Conservation (phyloP, 768 basidiomycete species). For the Candolleomyces eurysporus region DNA sequence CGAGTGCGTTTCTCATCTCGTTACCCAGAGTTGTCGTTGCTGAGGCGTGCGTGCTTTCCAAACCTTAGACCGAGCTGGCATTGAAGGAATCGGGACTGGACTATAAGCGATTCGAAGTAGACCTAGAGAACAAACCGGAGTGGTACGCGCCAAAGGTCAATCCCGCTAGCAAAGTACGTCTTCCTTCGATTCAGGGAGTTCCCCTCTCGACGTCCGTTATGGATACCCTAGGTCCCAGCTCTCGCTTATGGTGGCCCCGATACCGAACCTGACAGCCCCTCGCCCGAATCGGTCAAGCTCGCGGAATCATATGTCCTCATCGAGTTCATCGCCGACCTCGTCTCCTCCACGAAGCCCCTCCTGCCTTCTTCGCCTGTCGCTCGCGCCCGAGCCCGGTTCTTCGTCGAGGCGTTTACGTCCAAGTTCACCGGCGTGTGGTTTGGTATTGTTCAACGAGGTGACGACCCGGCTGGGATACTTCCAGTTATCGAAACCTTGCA, state of each 20-base stretch:
- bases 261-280: constrained; percentile 53
- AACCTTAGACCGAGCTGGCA: constrained; percentile 53
- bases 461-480: constrained; percentile 39
- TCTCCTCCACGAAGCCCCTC: constrained; percentile 36
- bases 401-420: constrained; percentile 53
- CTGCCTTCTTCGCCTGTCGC: constrained; percentile 54
- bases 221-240: constrained; percentile 46
- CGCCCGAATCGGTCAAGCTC: constrained; percentile 57
- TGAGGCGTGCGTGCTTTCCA: neutral
- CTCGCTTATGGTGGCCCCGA: constrained; percentile 61
- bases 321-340: constrained; percentile 65
- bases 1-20: constrained; percentile 33
- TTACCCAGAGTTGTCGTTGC: neutral
- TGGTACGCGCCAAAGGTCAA: constrained; percentile 70
- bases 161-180: constrained; percentile 58
- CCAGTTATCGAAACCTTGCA: constrained; percentile 48
- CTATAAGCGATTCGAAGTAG: constrained; percentile 54
- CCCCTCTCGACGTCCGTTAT: neutral
- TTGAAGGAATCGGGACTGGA: constrained; percentile 52
- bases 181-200: neutral
- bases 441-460: constrained; percentile 36
- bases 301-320: constrained; percentile 65
- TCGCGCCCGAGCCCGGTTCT: constrained; percentile 61
- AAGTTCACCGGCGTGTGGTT: constrained; percentile 40
- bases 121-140: constrained; percentile 62